Base-by-base conservation (phyloP, 148 eudicot species). In the Talinum fruticosum region DNA sequence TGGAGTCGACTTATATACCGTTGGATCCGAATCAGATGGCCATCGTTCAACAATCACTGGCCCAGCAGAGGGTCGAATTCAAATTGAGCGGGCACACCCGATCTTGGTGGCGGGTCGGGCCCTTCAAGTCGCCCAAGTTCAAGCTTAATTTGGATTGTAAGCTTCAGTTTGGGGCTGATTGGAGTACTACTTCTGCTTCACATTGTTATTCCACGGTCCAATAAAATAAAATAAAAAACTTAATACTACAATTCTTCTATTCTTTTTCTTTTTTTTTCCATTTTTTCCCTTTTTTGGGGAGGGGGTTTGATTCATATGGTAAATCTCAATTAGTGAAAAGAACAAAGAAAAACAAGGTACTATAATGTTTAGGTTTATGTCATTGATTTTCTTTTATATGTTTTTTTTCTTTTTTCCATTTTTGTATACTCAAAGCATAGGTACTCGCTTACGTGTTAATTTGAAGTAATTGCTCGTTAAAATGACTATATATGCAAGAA, bases 21-120 rank as follows among this genome's bases (percentile, higher is more conserved):
- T 77, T 94, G 76, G 78, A 79, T 14, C 83, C 82, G 0, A 71
- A 74, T 34, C 84, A 85, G 23, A 73, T 73, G 75, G 78, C 37
- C 0, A 38, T 59, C 29, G 84, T 86, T 2, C 86, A 85, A 59
- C 24, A 13, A 47, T 79, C 88, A 0, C 36, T 90, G 80, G 85
- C 79, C 61, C 51, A 65, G 23, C 76, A 87, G n/a, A 44, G 47
- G 33, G 80, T 90, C 0, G 66, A 29, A 28, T 92, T 94, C 34
- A 80, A 83, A 5, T 72, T 94, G 44, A 71, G 26, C 32, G 98
- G 98, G 15, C 77, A 72, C 34, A 69, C 94, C 7, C 83, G 83
- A 76, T 87, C 94, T 0, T 71, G 90, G 34, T 93, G 98, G 98
- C 77, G 89, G 44, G 85, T 91, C 13, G 91, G 97, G 71, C 80